Evolutionary conservation across 2,329 filamentous ascomycete genomes (phyloP).

Genomic region (Botryotinia calthae): DNA sequence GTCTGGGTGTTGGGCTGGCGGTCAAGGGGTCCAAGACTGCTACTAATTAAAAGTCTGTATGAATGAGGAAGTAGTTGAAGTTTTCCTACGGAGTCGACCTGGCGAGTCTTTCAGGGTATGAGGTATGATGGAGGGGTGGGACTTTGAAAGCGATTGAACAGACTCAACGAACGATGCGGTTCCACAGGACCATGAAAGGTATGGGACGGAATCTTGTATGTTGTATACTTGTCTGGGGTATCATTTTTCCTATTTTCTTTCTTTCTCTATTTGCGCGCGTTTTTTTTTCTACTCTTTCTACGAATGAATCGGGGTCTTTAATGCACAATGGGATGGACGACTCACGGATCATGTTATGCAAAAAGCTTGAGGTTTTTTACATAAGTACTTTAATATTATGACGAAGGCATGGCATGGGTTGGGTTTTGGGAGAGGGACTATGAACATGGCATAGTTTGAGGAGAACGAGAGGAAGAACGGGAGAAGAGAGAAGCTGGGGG

Average conservation of each 20-base stretch:
- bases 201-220: slow-evolving; percentile 13
- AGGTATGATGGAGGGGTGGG: not conserved
- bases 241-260: slow-evolving; percentile 2
- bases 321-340: slow-evolving; percentile 13
- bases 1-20: slow-evolving; percentile 39
- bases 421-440: not conserved
- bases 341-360: slow-evolving; percentile 7
- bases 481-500: not conserved
- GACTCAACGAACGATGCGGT: slow-evolving; percentile 3
- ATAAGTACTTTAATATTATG: slow-evolving; percentile 15
- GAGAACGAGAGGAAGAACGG: not conserved
- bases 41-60: not conserved
- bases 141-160: slow-evolving; percentile 12
- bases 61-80: not conserved
- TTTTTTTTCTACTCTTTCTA: not conserved
- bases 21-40: slow-evolving; percentile 24
- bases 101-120: not conserved
- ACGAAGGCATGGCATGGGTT: not conserved
- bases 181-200: not conserved
- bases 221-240: slow-evolving; percentile 16
- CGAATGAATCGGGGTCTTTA: slow-evolving; percentile 2
- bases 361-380: slow-evolving; percentile 10
- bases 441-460: not conserved
- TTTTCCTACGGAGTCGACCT: not conserved
- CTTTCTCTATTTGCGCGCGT: not conserved